Evolutionary conservation across 2,329 filamentous ascomycete genomes (phyloP).

Genomic region (Emergomyces orientalis): DNA sequence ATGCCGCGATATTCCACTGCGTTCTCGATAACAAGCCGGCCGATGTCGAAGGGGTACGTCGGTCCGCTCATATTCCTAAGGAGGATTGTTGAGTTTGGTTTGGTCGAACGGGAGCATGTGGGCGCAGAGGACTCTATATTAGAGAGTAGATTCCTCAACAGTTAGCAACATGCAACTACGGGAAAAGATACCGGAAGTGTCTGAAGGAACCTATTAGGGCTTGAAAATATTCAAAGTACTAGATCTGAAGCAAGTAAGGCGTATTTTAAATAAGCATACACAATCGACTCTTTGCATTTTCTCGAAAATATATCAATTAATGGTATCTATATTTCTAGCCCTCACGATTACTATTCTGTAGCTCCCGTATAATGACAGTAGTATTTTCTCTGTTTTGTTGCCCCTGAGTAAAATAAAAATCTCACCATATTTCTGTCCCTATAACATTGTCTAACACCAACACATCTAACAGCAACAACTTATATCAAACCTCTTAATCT

Average conservation of each 20-base stretch:
- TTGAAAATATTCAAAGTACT: not conserved
- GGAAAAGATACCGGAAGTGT: not conserved
- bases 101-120: not conserved
- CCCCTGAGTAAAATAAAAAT: not conserved
- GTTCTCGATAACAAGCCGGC: not conserved
- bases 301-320: not conserved
- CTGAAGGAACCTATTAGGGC: not conserved
- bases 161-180: not conserved
- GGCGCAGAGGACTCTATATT: not conserved
- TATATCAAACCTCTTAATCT: too few species aligned
- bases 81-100: not conserved
- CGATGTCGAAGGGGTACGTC: too few species aligned
- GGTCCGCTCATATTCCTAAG: too few species aligned
- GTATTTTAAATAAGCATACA: not conserved
- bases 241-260: not conserved
- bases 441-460: too few species aligned
- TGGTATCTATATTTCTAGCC: not conserved
- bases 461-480: too few species aligned
- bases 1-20: not conserved
- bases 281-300: not conserved
- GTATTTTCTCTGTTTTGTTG: not conserved
- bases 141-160: not conserved
- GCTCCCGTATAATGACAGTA: not conserved
- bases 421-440: too few species aligned
- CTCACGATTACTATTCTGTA: not conserved